A percentile compares a stretch with the other conserved stretches of the same genome.
phyloP scores from a whole-genome alignment of 2,329 filamentous ascomycete genomes.

The Aureobasidium melanogenum region DNA sequence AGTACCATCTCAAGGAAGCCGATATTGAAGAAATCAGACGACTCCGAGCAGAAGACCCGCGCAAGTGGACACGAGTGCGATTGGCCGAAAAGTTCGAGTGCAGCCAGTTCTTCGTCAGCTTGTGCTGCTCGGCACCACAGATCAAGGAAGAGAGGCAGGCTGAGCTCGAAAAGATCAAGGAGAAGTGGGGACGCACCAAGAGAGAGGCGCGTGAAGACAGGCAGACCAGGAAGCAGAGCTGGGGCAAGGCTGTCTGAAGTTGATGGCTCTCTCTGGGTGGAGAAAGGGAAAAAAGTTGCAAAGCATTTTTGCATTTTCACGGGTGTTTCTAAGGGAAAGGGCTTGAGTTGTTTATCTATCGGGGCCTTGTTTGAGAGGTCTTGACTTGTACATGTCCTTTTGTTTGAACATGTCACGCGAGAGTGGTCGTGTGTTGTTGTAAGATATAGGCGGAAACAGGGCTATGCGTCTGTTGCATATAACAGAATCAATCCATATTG shows the following conservation, averaged over 20 bases:
- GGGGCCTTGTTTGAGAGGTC: not conserved
- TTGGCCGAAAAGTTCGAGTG: constrained; percentile 56
- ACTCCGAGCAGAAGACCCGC: constrained; percentile 47
- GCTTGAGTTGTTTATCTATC: not conserved
- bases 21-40: constrained; percentile 52
- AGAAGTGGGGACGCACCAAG: constrained; percentile 52
- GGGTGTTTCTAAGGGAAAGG: constrained; percentile 1
- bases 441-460: constrained; percentile 4
- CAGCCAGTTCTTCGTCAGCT: constrained; percentile 52
- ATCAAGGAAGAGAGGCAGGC: constrained; percentile 33
- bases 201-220: constrained; percentile 54
- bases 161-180: constrained; percentile 46
- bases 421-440: not conserved
- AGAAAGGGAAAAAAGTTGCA: not conserved
- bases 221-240: constrained; percentile 49
- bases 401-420: not conserved
- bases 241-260: constrained; percentile 33
- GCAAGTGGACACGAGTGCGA: constrained; percentile 49
- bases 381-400: constrained; percentile 5
- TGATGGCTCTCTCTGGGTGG: not conserved
- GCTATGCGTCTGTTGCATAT: not conserved
- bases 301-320: constrained; percentile 12
- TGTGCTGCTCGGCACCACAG: constrained; percentile 46
- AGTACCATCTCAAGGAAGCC: constrained; percentile 49
- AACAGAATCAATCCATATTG: not conserved